Percentiles rank a stretch among this genome's conserved stretches.
phyloP scores from a whole-genome alignment of 2,329 filamentous ascomycete species.

The Fusarium newnesense region DNA sequence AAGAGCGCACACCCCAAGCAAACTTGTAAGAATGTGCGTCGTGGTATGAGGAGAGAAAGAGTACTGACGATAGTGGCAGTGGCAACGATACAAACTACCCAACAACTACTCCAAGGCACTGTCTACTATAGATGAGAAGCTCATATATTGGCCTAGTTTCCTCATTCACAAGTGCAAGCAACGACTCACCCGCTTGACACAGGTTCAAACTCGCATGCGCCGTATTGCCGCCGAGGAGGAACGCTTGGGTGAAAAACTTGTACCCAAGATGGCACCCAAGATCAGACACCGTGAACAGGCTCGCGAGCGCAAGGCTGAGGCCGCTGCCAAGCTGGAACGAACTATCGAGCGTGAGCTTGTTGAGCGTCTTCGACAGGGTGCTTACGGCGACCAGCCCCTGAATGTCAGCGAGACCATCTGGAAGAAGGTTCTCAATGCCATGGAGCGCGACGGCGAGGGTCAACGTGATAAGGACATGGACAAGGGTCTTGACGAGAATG shows the following conservation, averaged over 20 bases:
- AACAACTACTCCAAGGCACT: conserved; percentile 92
- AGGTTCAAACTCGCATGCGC: conserved; percentile 85
- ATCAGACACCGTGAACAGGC: conserved; percentile 80
- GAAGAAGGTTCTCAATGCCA: conserved; percentile 93
- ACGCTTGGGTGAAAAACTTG: conserved; percentile 85
- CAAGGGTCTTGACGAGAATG: conserved; percentile 83
- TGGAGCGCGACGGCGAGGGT: conserved; percentile 89
- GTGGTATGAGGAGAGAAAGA: neutral
- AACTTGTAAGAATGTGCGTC: neutral
- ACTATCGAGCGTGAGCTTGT: conserved; percentile 96
- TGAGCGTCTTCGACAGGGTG: conserved; percentile 88
- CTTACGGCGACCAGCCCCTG: conserved; percentile 92
- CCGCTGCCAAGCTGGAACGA: conserved; percentile 91
- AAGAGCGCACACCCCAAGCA: neutral
- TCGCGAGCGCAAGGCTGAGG: conserved; percentile 79
- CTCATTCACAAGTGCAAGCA: conserved; percentile 96
- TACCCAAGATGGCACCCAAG: conserved; percentile 92
- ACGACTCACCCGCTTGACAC: conserved; percentile 88
- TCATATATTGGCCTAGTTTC: conserved; percentile 96
- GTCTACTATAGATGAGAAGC: neutral
- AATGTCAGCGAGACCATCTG: conserved; percentile 96
- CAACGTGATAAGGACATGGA: conserved; percentile 88
- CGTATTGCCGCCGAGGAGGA: conserved; percentile 90
- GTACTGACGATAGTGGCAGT: neutral
- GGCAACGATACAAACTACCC: conserved; percentile 61